Base-by-base conservation (phyloP, 1,284 basidiomycete genomes). In the Exsudoporus floridanus region DNA sequence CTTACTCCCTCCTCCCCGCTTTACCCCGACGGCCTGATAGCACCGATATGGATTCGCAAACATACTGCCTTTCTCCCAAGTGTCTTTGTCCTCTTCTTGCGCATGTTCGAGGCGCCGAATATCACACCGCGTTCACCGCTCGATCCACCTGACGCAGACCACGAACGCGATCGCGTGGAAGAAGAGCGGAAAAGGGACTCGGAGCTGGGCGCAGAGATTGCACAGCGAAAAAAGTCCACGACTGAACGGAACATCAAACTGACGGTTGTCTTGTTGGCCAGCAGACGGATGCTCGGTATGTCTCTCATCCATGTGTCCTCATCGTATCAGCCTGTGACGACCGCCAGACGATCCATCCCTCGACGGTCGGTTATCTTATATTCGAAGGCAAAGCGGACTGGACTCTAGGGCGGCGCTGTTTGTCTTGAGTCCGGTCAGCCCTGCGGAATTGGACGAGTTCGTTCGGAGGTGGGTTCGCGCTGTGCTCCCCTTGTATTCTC, bases 1-100 rank as follows among this genome's bases (percentile, higher is more conserved):
- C 73, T 97, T 25, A 92, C 91, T 0, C 86, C 90, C 0, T 81
- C 86, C 1, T 95, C 93, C 0, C 95, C 96, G 0, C 76, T 97
- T 14, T 83, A 92, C 68, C 96, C 96, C 0, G 96, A 99, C 68
- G 96, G 96, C 1, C 74, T 99, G 44, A 92, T 99, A 52, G 93
- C 95, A 1, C 96, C 95, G 0, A 92, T 98, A 62, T 99, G 96
- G 96, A 85, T 98, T 16, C 81, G 94, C 42, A 99, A 98, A 72
- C 95, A 98, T 65, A 90, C 92, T 0, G 86, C 92, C 8, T 82
- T 96, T 31, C 75, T 98, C 0, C 95, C 96, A 0, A 86, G 90
- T 16, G 93, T 98, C 0, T 97, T 98, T 70, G 90, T 98, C 6
- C 76, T 95, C 44, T 96, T 98, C 68, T 74, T 90, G 55, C 82